phyloP scores from a whole-genome alignment of 805 yeast species.

The Saccharomycopsis babjevae region DNA sequence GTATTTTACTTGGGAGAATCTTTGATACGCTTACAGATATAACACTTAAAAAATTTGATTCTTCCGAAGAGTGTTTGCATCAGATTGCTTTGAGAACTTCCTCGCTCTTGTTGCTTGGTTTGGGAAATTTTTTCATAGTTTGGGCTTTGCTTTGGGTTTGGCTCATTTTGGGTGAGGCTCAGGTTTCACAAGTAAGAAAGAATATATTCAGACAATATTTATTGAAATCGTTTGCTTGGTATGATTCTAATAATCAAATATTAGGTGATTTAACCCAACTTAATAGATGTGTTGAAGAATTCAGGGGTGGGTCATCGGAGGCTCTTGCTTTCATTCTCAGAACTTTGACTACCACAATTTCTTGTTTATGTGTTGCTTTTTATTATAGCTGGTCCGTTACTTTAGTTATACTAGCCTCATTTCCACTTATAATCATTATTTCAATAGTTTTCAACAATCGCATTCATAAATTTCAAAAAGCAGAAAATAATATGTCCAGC shows the following conservation, averaged over 20 bases:
- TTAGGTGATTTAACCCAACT: conserved; percentile 57
- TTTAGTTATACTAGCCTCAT: conserved; percentile 57
- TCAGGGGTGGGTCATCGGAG: conserved; percentile 58
- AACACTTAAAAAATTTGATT: conserved; percentile 26
- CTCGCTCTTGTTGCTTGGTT: conserved; percentile 38
- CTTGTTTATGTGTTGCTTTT: conserved; percentile 55
- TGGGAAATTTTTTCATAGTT: conserved; percentile 32
- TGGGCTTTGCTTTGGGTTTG: conserved; percentile 54
- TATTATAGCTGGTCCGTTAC: conserved; percentile 81
- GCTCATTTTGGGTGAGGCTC: conserved; percentile 64
- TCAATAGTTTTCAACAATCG: conserved; percentile 42
- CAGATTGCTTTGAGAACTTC: conserved; percentile 31
- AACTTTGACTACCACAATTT: conserved; percentile 40
- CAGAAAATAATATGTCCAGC: conserved; percentile 49
- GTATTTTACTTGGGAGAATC: conserved; percentile 57
- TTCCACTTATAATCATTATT: conserved; percentile 53
- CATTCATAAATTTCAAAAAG: conserved; percentile 37
- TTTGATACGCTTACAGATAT: conserved; percentile 37
- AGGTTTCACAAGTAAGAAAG: conserved; percentile 46
- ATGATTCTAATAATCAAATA: conserved; percentile 43
- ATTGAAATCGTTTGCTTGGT: conserved; percentile 46
- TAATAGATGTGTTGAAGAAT: conserved; percentile 66
- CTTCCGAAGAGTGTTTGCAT: conserved; percentile 26
- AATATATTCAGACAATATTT: conserved; percentile 37
- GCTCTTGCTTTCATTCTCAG: conserved; percentile 49